A percentile compares a stretch with the other conserved stretches of the same genome.
Evolutionary conservation across 495 filamentous ascomycete species (phyloP).

Genomic region (Podospora pseudoanserina): DNA sequence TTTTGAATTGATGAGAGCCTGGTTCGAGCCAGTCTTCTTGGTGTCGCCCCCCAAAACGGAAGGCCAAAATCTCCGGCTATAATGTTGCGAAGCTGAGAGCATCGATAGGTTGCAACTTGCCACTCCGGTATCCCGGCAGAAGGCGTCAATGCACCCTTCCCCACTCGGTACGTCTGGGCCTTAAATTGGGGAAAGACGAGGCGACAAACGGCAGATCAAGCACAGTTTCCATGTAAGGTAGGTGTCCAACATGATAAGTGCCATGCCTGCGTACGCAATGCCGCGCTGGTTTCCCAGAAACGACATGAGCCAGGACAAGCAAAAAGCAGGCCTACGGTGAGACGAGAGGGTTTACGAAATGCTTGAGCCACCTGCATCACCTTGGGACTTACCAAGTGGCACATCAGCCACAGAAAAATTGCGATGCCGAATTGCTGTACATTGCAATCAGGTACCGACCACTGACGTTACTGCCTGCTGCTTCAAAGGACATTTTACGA

Average conservation of each 20-base stretch:
- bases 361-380: no score
- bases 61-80: background rate
- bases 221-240: background rate
- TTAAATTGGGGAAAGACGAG: background rate
- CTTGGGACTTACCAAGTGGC: no score
- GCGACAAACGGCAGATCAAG: background rate
- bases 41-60: background rate
- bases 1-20: background rate
- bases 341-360: background rate
- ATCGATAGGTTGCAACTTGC: background rate
- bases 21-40: background rate
- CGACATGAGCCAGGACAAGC: background rate
- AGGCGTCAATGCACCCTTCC: constrained; percentile 1
- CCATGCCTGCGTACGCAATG: background rate
- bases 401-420: no score
- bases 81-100: background rate
- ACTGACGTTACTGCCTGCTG: no score
- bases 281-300: background rate
- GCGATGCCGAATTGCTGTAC: no score
- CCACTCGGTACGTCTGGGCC: background rate
- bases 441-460: no score
- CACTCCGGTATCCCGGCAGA: background rate
- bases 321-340: background rate
- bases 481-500: no score
- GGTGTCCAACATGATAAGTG: background rate